Conservation (phyloP, 2,329 filamentous ascomycete genomes). For the Penicillium freii region DNA sequence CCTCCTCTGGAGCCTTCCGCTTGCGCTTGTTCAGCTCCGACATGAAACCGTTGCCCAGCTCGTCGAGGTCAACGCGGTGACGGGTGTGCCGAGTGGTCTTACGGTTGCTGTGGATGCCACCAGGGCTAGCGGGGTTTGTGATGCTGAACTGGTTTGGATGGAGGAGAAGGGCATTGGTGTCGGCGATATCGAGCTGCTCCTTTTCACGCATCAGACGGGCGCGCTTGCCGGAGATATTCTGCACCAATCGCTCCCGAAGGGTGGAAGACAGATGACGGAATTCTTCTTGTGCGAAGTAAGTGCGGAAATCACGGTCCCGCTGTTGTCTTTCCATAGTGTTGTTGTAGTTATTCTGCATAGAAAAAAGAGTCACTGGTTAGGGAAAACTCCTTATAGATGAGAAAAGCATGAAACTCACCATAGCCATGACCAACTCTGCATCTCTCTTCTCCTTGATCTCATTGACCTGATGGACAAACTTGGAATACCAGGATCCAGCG, state of each 20-base stretch:
- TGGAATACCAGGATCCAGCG: conserved; percentile 76
- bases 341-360: conserved; percentile 55
- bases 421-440: conserved; percentile 74
- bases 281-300: conserved; percentile 63
- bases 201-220: conserved; percentile 61
- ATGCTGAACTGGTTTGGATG: conserved; percentile 67
- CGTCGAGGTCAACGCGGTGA: conserved; percentile 56
- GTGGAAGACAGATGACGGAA: conserved; percentile 58
- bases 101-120: conserved; percentile 58
- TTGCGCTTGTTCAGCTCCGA: conserved; percentile 56
- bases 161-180: conserved; percentile 63
- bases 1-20: conserved; percentile 58
- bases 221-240: conserved; percentile 57
- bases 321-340: conserved; percentile 56
- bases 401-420: conserved; percentile 57
- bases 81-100: conserved; percentile 64
- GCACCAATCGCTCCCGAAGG: conserved; percentile 60
- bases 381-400: background rate
- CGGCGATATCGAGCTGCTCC: conserved; percentile 64
- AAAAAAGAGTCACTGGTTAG: conserved; percentile 3
- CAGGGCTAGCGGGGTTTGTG: conserved; percentile 62
- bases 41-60: conserved; percentile 48
- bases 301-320: conserved; percentile 57
- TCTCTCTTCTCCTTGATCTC: conserved; percentile 85
- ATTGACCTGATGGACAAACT: conserved; percentile 83